Base-by-base conservation (phyloP, 331 rosid genomes). In the Malus hybrid region DNA sequence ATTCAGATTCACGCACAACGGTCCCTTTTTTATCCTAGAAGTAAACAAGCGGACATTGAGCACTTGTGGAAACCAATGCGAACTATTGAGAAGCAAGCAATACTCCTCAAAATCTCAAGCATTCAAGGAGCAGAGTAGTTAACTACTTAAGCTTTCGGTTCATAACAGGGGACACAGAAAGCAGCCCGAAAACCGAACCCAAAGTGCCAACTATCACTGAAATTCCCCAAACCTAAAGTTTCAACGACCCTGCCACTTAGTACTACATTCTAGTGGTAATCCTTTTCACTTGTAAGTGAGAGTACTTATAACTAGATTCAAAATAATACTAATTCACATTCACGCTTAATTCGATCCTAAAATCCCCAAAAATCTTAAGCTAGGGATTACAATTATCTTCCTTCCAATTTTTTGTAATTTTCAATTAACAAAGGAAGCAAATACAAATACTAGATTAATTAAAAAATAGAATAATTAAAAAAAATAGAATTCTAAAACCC, bases 401-500 rank as follows among this genome's bases (percentile, higher is more conserved):
- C 57, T 50, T 26, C 14, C 32, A 42, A 42, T 15, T 30, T 11
- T 18, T 48, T 7, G 2, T 2, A 18, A 56, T 53, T 71, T 71
- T 55, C 20, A 57, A 20, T 72, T 33, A 70, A 46, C 39, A 70
- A 2, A 10, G n/a, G 66, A n/a, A 50, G 14, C 58, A 12, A 56
- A 66, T 2, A 65, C 29, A 7, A 50, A 14, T 4, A 42, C 18
- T 28, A 48, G 28, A 53, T 53, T 53, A 53, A 53, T 5, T 8
- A 10, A 50, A 42, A 42, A 42, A 42, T 42, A 42, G 14, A 42
- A 42, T 42, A 42, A 44, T 69, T 9, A 29, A 13, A 3, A 63
- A 10, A 12, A 53, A 61, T 62, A 12, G 46, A 72, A 72, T 7
- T 26, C 33, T 29, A 71, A 84, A 84, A 46, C 85, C 87, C 87